Base-by-base conservation (phyloP, 2,329 filamentous ascomycete species). In the Phoma herbarum region DNA sequence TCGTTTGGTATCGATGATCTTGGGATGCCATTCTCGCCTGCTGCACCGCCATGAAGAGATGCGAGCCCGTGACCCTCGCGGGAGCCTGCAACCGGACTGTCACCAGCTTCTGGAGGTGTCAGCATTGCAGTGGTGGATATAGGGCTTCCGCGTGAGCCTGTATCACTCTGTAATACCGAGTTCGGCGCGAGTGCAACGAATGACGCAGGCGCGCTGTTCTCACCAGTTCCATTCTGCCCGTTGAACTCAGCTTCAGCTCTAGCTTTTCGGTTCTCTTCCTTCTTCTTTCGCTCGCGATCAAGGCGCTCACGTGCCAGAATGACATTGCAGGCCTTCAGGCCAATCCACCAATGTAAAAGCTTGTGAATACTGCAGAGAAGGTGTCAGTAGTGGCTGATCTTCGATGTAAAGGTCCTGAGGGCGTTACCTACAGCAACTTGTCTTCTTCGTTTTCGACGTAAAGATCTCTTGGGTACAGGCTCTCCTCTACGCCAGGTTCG, bases 291-390 rank as follows among this genome's bases (percentile, higher is more conserved):
- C 52, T 75, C 73, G 25, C 74, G 72, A 43, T 73, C 74, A 23
- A 75, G 57, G 12, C 74, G 71, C 39, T 75, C 73, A 31, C 74
- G 73, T 20, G 74, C 74, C 42, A 75, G 59, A 22, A 76, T 75
- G 28, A 75, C 73, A 52, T 76, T 76, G 60, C 72, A 75, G 23
- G 72, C 74, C 59, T 76, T 76, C 37, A 75, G 67, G 3, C 74
- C 74, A 31, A 75, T 71, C 74, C 74, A 76, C 73, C 73, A 76
- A 59, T 76, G 74, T 28, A 76, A 62, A 10, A 76, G 59, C 45
- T 69, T 71, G 45, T 71, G 70, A 37, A 76, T 73, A n/a, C 73
- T 76, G 46, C 1, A 29, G n/a, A 28, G 10, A 29, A 11, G 12
- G 48, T 51, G 48, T n/a, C 33, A 20, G 41, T 33, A 10, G 4